Evolutionary conservation across 164 flowering plant species (phyloP).

Genomic region (Tetrastigma voinierianum): DNA sequence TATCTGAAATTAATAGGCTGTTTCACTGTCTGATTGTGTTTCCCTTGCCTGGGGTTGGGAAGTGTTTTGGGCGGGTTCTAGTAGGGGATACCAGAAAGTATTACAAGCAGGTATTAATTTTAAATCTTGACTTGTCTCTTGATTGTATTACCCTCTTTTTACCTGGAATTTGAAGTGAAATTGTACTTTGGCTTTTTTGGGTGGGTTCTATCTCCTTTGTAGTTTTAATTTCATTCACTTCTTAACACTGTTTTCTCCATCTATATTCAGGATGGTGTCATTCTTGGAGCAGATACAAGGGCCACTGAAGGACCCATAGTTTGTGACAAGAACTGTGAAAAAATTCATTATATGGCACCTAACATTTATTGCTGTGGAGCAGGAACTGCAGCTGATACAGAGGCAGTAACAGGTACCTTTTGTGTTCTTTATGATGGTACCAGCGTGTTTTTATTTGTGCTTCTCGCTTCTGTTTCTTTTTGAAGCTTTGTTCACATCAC

Average conservation of each 20-base stretch:
- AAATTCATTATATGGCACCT: conserved; percentile 98
- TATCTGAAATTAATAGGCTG: too few relatives aligned
- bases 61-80: too few relatives aligned
- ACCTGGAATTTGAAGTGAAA: background rate
- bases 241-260: background rate
- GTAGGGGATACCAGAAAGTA: too few relatives aligned
- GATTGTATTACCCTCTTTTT: background rate
- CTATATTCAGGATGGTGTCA: conserved; percentile 80
- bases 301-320: conserved; percentile 98
- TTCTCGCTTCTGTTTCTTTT: background rate
- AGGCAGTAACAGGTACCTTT: conserved; percentile 85
- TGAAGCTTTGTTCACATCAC: too few relatives aligned
- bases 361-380: conserved; percentile 97
- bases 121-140: too few relatives aligned
- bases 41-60: too few relatives aligned
- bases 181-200: too few relatives aligned
- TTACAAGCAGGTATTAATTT: too few relatives aligned
- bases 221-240: background rate
- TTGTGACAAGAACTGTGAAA: conserved; percentile 92
- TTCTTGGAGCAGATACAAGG: conserved; percentile 96
- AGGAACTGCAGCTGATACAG: conserved; percentile 97
- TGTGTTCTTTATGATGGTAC: background rate
- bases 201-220: too few relatives aligned
- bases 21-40: too few relatives aligned
- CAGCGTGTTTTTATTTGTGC: background rate